Evolutionary conservation across 768 basidiomycete species (phyloP).

Genomic region (Termitomyces eurrhizus): DNA sequence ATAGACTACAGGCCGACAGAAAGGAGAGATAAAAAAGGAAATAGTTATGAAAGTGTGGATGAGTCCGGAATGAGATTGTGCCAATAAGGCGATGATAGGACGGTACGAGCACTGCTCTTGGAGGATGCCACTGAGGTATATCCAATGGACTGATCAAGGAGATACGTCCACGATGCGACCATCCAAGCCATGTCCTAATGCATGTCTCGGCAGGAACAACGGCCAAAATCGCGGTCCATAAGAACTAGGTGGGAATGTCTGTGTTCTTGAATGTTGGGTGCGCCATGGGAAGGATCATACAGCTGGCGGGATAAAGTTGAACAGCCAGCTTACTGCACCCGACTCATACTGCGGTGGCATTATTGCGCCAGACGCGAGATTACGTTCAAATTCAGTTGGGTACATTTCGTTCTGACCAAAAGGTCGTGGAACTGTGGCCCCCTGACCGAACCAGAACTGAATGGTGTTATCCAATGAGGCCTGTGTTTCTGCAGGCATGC

Average conservation of each 20-base stretch:
- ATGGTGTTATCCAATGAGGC: neutral
- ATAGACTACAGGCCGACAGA: neutral
- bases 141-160: neutral
- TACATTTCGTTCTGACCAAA: neutral
- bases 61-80: neutral
- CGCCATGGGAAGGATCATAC: neutral
- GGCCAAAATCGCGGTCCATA: neutral
- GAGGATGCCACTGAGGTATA: neutral
- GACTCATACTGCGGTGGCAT: neutral
- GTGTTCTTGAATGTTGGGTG: neutral
- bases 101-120: neutral
- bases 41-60: neutral
- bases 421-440: neutral
- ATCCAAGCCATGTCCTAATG: neutral
- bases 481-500: neutral
- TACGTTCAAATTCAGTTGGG: neutral
- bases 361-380: neutral
- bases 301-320: neutral
- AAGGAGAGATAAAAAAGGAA: neutral
- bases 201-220: neutral
- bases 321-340: neutral
- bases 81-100: neutral
- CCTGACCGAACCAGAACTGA: neutral
- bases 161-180: neutral
- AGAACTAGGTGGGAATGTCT: neutral